Evolutionary conservation across 331 rosid genomes (phyloP).

Genomic region (Malus hybrid): DNA sequence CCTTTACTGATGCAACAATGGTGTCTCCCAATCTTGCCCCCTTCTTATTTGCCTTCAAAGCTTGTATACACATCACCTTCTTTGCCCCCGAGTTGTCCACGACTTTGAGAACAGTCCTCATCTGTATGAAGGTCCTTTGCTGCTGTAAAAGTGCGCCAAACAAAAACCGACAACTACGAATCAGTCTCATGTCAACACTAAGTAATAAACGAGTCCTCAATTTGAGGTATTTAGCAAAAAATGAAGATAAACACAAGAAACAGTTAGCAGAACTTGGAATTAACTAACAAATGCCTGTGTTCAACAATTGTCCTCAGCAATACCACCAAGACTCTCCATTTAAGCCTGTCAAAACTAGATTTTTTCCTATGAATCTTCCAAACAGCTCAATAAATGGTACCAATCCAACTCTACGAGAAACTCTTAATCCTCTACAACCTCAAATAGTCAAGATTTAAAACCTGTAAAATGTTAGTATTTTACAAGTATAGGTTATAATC

Average conservation of each 20-base stretch:
- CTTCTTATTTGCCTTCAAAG: conserved; percentile 66
- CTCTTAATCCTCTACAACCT: too few relatives aligned
- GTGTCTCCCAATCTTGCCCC: conserved; percentile 94
- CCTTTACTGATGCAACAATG: conserved; percentile 80
- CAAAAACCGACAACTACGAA: not conserved
- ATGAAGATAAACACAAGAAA: not conserved
- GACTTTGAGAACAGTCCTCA: conserved; percentile 91
- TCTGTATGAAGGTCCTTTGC: conserved; percentile 74
- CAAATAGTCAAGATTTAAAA: too few relatives aligned
- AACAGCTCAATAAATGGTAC: too few relatives aligned
- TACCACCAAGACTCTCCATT: too few relatives aligned
- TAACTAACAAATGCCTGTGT: too few relatives aligned
- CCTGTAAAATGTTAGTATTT: not conserved
- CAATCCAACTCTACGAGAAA: too few relatives aligned
- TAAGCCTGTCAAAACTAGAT: too few relatives aligned
- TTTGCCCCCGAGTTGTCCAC: conserved; percentile 83
- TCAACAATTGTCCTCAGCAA: too few relatives aligned
- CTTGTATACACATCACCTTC: conserved; percentile 90
- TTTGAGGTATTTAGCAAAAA: not conserved
- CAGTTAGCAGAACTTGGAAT: too few relatives aligned
- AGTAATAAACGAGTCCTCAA: not conserved
- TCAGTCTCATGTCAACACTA: not conserved
- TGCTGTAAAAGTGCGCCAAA: conserved; percentile 34
- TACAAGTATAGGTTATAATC: not conserved
- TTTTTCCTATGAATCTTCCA: too few relatives aligned